A percentile compares a stretch with the other conserved stretches of the same genome.
phyloP scores from a whole-genome alignment of 306 rosid genomes.

The Trifolium dubium region DNA sequence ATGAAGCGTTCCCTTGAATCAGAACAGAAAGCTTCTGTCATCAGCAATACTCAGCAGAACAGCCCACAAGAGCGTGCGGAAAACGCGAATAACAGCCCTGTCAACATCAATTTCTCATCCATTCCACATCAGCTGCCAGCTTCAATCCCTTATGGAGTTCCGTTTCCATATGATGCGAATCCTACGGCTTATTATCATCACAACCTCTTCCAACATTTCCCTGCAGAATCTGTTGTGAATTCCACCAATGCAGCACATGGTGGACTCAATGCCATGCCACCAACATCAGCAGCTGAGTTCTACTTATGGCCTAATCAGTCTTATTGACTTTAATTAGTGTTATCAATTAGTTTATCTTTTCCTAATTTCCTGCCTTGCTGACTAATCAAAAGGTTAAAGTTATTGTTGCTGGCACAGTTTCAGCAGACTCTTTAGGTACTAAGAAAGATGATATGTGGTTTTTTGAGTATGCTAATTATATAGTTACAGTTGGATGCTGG shows the following conservation, averaged over 20 bases:
- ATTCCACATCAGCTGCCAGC: conserved; percentile 63
- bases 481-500: conserved; percentile 55
- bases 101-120: conserved; percentile 67
- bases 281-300: conserved; percentile 70
- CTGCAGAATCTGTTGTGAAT: conserved; percentile 42
- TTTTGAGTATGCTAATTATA: conserved; percentile 51
- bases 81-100: conserved; percentile 34
- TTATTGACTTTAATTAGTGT: conserved; percentile 34
- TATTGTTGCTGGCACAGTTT: conserved; percentile 46
- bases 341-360: conserved; percentile 27
- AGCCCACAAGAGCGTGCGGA: conserved; percentile 38
- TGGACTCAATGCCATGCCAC: conserved; percentile 44
- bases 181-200: conserved; percentile 64
- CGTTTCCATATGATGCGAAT: conserved; percentile 57
- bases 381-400: conserved; percentile 47
- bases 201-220: conserved; percentile 65
- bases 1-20: conserved; percentile 74
- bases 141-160: conserved; percentile 63
- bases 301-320: conserved; percentile 85
- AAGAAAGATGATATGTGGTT: conserved; percentile 46
- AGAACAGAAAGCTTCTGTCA: conserved; percentile 57
- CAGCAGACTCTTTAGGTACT: conserved; percentile 55
- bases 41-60: conserved; percentile 45
- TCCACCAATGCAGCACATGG: conserved; percentile 39
- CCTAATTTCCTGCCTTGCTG: conserved; percentile 47